These are phyloP conservation scores for Aspergillus baeticus DNA, from an alignment of 495 filamentous ascomycete genomes.

Conservation along the genomic window DNA sequence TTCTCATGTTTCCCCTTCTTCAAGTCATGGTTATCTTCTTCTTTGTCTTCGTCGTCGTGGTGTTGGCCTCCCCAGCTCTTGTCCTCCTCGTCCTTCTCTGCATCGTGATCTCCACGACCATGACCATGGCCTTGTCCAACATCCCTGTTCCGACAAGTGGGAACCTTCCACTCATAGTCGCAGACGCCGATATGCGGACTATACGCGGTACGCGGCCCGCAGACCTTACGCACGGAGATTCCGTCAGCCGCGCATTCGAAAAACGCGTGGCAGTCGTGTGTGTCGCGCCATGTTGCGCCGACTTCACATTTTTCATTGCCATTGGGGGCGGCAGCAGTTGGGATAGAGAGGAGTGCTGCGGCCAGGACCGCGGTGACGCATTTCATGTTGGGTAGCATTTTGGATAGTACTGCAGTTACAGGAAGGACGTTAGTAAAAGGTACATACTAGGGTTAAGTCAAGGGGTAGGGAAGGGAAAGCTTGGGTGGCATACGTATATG, in stretches of 20 bases:
- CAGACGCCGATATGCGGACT: neutral
- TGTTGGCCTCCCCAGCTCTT: too few species aligned
- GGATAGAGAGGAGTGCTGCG: neutral
- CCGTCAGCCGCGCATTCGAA: conserved; percentile 1
- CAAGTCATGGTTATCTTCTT: too few species aligned
- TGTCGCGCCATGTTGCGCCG: neutral
- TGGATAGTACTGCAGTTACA: neutral
- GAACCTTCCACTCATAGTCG: conserved; percentile 1
- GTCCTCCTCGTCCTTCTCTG: too few species aligned
- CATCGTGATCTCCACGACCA: too few species aligned
- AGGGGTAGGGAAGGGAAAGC: neutral
- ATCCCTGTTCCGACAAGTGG: too few species aligned
- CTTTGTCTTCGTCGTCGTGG: too few species aligned
- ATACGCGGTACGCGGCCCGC: neutral
- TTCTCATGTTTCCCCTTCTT: too few species aligned
- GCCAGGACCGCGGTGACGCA: neutral
- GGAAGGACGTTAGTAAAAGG: neutral
- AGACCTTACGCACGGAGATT: neutral
- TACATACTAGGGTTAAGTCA: neutral
- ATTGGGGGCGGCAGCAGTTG: neutral
- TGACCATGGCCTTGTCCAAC: too few species aligned
- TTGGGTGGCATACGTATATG: neutral
- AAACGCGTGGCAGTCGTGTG: conserved; percentile 1
- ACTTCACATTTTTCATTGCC: neutral
- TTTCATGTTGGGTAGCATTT: neutral